Percentiles rank a stretch among this genome's conserved stretches.
Conservation (phyloP, 345 rosid genomes). For the Linum lewisii region DNA sequence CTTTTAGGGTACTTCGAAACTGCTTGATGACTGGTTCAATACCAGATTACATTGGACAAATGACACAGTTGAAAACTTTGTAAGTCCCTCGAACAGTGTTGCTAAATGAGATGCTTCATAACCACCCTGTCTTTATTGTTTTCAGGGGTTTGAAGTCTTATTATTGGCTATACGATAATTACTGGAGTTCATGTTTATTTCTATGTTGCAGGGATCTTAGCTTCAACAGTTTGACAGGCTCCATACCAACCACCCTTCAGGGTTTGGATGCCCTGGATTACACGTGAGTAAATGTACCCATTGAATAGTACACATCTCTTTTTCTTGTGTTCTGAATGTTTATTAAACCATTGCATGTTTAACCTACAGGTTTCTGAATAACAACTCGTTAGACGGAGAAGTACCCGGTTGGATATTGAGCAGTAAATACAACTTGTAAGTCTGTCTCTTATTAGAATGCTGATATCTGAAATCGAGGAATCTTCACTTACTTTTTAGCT, state of each 20-base stretch:
- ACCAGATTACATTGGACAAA: slow-evolving; percentile 35
- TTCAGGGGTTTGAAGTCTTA: not conserved
- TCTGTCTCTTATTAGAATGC: slow-evolving; percentile 5
- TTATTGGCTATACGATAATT: not conserved
- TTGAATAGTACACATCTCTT: not conserved
- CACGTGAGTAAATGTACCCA: slow-evolving; percentile 35
- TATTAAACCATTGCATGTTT: not conserved
- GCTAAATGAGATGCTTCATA: not conserved
- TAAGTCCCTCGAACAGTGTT: slow-evolving; percentile 28
- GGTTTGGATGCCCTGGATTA: not conserved
- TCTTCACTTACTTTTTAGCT: too few species aligned
- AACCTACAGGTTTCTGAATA: slow-evolving; percentile 45
- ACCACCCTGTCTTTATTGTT: too few species aligned
- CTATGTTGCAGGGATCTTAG: slow-evolving; percentile 56
- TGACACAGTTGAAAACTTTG: slow-evolving; percentile 30
- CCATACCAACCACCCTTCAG: slow-evolving; percentile 30
- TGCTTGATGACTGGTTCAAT: slow-evolving; percentile 45
- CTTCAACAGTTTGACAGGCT: slow-evolving; percentile 57
- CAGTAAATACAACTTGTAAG: slow-evolving; percentile 30
- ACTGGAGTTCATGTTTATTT: not conserved
- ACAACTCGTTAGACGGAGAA: slow-evolving; percentile 62
- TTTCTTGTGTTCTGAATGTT: not conserved
- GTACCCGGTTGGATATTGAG: slow-evolving; percentile 41
- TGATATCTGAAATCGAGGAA: not conserved
- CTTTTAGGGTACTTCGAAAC: slow-evolving; percentile 48